Percentiles rank a stretch among this genome's conserved stretches.
Evolutionary conservation across 495 filamentous ascomycete genomes (phyloP).

Genomic region (Lophiotrema nucula): DNA sequence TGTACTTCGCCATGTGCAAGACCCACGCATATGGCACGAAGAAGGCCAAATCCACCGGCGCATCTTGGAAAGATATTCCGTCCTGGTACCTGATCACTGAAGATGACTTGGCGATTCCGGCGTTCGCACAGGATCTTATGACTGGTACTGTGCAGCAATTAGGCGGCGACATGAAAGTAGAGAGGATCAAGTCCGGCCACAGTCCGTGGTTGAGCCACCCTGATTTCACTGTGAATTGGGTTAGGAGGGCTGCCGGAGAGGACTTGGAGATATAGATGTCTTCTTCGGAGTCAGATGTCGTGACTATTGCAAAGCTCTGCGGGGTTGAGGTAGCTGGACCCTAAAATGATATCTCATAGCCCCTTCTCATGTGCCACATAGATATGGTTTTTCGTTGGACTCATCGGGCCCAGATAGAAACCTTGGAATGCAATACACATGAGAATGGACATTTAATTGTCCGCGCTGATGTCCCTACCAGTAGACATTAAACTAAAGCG

Average conservation of each 20-base stretch:
- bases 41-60: slow-evolving; percentile 14
- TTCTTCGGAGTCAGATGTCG: too few species aligned
- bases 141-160: background rate
- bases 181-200: slow-evolving; percentile 24
- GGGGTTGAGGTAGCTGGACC: too few species aligned
- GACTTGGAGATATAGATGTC: background rate
- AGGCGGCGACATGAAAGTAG: slow-evolving; percentile 14
- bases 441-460: too few species aligned
- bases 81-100: slow-evolving; percentile 25
- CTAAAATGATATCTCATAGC: too few species aligned
- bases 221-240: slow-evolving; percentile 11
- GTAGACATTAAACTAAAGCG: too few species aligned
- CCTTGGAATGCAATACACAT: too few species aligned
- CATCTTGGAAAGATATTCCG: slow-evolving; percentile 19
- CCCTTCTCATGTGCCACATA: too few species aligned
- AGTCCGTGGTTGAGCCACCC: slow-evolving; percentile 28
- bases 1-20: background rate
- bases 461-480: too few species aligned
- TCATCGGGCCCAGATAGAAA: too few species aligned
- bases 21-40: slow-evolving; percentile 16
- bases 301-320: too few species aligned
- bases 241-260: slow-evolving; percentile 19
- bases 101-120: slow-evolving; percentile 22
- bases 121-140: slow-evolving; percentile 23
- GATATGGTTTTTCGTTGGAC: too few species aligned